phyloP scores from a whole-genome alignment of 495 filamentous ascomycete genomes.

The Achaetomiella virescens region DNA sequence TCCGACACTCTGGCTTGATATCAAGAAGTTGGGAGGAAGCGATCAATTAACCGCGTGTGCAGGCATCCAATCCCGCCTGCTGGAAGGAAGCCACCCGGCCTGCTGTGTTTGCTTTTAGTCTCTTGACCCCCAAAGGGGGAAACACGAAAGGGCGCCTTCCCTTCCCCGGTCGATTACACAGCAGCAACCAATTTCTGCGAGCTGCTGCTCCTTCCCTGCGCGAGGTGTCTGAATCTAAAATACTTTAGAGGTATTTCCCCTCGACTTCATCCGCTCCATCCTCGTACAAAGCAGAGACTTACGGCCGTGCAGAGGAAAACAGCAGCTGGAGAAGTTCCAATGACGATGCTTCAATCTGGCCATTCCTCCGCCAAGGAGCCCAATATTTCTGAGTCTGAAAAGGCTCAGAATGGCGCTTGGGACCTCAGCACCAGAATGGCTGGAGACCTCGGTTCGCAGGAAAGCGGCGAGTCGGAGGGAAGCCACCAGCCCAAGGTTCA shows the following conservation, averaged over 20 bases:
- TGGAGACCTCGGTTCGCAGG: not conserved
- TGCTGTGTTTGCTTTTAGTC: not conserved
- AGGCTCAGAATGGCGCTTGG: not conserved
- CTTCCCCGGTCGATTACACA: slow-evolving; percentile 3
- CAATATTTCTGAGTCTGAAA: not conserved
- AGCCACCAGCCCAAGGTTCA: not conserved
- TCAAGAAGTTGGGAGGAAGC: too few species aligned
- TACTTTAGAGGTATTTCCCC: not conserved
- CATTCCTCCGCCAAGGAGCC: not conserved
- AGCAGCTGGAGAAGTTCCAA: not conserved
- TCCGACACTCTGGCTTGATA: too few species aligned
- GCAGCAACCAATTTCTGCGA: slow-evolving; percentile 2
- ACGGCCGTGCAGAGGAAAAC: not conserved
- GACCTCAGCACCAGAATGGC: not conserved
- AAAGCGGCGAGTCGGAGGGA: not conserved
- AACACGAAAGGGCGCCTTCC: not conserved
- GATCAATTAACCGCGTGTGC: too few species aligned
- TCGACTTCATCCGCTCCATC: not conserved
- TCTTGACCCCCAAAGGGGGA: not conserved
- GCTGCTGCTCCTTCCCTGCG: not conserved
- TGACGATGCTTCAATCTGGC: not conserved
- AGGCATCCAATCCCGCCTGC: not conserved
- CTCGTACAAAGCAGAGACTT: not conserved
- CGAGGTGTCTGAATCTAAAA: not conserved
- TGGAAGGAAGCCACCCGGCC: not conserved